A percentile compares a stretch with the other conserved stretches of the same genome.
phyloP scores from a whole-genome alignment of 345 rosid genomes.

The Salix caprea region DNA sequence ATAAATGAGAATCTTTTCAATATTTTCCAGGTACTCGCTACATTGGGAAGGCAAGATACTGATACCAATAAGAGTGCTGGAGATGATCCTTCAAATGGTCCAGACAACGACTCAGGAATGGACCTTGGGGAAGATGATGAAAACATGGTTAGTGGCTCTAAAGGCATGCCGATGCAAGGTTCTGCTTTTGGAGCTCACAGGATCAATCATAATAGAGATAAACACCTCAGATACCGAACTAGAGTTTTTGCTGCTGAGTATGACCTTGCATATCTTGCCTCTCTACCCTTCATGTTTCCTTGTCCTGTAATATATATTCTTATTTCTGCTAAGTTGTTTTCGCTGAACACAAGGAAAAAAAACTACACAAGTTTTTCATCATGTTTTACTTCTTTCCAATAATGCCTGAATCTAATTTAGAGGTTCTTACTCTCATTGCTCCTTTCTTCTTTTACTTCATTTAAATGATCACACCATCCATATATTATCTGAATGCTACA shows the following conservation, averaged over 20 bases:
- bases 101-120: conserved; percentile 37
- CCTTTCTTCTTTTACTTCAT: background rate
- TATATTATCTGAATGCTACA: background rate
- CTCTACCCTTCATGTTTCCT: background rate
- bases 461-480: background rate
- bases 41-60: conserved; percentile 53
- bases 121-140: conserved; percentile 78
- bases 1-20: background rate
- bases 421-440: background rate
- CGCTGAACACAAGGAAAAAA: background rate
- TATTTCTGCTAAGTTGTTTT: background rate
- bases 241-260: conserved; percentile 98
- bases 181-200: conserved; percentile 33
- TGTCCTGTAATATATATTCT: background rate
- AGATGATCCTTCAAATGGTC: conserved; percentile 35
- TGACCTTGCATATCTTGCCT: conserved; percentile 16
- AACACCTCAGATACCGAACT: conserved; percentile 86
- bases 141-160: conserved; percentile 77
- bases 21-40: conserved; percentile 63
- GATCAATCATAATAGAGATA: conserved; percentile 55
- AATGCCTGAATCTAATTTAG: background rate
- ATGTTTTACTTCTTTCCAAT: conserved; percentile 4
- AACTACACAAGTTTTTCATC: background rate
- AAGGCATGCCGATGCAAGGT: conserved; percentile 42
- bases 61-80: conserved; percentile 40